Conservation (phyloP, 2,329 filamentous ascomycete genomes). For the Thermochaetoides dissita region DNA sequence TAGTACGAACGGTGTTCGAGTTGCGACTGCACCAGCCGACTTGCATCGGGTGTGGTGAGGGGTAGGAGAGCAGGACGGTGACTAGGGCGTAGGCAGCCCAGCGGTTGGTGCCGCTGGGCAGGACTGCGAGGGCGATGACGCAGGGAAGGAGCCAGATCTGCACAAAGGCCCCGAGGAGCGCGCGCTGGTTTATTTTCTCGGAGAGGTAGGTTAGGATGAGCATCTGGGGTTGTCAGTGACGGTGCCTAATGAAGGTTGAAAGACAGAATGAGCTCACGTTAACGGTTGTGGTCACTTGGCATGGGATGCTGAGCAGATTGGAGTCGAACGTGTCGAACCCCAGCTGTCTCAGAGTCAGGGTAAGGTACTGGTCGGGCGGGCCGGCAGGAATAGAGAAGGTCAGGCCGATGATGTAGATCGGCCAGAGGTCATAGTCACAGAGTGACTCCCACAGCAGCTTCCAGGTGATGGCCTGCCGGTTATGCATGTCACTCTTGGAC, state of each 20-base stretch:
- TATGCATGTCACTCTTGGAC: constrained; percentile 46
- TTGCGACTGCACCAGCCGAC: constrained; percentile 40
- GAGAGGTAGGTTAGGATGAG: constrained; percentile 24
- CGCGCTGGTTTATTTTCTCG: constrained; percentile 35
- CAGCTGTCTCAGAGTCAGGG: constrained; percentile 41
- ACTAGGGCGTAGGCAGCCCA: constrained; percentile 30
- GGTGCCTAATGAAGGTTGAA: no score
- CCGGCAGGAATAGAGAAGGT: constrained; percentile 37
- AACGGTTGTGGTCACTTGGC: constrained; percentile 17
- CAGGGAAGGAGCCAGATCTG: constrained; percentile 49
- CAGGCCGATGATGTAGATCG: constrained; percentile 39
- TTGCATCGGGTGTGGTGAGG: constrained; percentile 31
- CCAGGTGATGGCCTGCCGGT: constrained; percentile 40
- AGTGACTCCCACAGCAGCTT: constrained; percentile 36
- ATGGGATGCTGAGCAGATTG: constrained; percentile 50
- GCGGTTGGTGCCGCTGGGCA: constrained; percentile 23
- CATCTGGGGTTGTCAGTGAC: constrained; percentile 21
- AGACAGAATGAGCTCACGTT: constrained; percentile 16
- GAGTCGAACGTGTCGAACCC: constrained; percentile 48
- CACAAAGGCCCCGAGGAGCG: constrained; percentile 31
- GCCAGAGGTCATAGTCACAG: constrained; percentile 35
- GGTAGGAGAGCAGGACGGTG: constrained; percentile 27
- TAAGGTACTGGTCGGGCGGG: constrained; percentile 40
- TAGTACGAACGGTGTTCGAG: constrained; percentile 45
- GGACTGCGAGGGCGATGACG: constrained; percentile 34